Base-by-base conservation (phyloP, 371 early-diverging fungal genomes). In the Chytridium lagenaria region DNA sequence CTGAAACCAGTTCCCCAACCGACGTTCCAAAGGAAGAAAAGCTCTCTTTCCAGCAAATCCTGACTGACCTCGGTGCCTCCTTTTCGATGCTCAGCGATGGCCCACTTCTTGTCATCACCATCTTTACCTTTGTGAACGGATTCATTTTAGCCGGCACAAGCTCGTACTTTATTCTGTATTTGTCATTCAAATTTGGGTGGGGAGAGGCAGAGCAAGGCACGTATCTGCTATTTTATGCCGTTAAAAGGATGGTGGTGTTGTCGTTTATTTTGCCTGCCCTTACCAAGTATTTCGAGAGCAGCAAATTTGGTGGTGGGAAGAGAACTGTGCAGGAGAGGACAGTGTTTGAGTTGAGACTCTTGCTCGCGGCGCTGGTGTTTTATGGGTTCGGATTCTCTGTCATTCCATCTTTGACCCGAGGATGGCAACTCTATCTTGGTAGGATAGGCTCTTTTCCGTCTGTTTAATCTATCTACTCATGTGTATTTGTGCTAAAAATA, bases 301-400 rank as follows among this genome's bases (percentile, higher is more conserved):
- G 12, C 5, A 26, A 26, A 23, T 15, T 15, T 7, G 12, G 5
- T 52, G 55, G 55, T 22, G 55, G 26, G 55, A 52, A 52, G 55
- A 52, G 61, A 34, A 61, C 34, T 12, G 61, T 61, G 31, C 3
- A 61, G 36, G 61, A 61, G 37, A 31, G 30, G 31, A 61, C 61
- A 15, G 10, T 7, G n/a, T 61, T 61, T 61, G 61, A 61, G 37
- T 16, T 61, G 36, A 33, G 61, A 34, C 7, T 61, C 3, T 2
- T 61, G 5, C 16, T 37, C 5, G 61, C 7, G 7, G 61, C 12
- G 2, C 34, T 61, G 15, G 16, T 61, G 19, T 10, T 15, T 7
- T 61, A 61, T 23, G 61, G 61, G 19, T 28, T 37, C 23, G 61
- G 61, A 23, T 61, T 33, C 23, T 61, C 61, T 22, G 10, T 28